A percentile compares a stretch with the other conserved stretches of the same genome.
Evolutionary conservation across 805 yeast genomes (phyloP).

Genomic region (Torulaspora indica): DNA sequence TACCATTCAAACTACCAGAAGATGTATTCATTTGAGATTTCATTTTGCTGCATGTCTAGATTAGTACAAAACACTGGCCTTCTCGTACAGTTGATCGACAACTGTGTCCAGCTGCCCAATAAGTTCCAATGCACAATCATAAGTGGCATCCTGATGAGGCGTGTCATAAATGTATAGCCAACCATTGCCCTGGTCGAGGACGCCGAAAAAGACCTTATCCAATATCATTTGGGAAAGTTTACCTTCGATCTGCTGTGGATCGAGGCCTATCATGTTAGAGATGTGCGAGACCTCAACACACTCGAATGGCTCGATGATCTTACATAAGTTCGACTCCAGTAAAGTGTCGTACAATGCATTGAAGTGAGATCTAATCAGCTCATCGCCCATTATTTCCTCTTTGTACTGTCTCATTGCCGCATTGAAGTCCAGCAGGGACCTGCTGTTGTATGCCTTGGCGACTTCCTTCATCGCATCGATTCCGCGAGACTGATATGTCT

Average conservation of each 20-base stretch:
- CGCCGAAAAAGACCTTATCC: slow-evolving; percentile 93
- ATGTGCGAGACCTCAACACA: slow-evolving; percentile 91
- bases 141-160: slow-evolving; percentile 82
- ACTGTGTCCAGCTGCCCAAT: slow-evolving; percentile 81
- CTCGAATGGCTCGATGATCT: slow-evolving; percentile 93
- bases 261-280: slow-evolving; percentile 82
- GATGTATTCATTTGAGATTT: slow-evolving; percentile 42
- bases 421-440: slow-evolving; percentile 89
- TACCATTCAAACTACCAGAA: slow-evolving; percentile 69
- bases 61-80: slow-evolving; percentile 79
- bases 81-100: slow-evolving; percentile 88
- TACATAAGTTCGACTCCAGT: slow-evolving; percentile 86
- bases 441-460: slow-evolving; percentile 80
- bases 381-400: slow-evolving; percentile 75
- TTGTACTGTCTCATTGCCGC: slow-evolving; percentile 67
- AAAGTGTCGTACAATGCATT: slow-evolving; percentile 88
- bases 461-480: slow-evolving; percentile 96
- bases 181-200: slow-evolving; percentile 96
- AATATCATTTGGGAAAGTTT: slow-evolving; percentile 94
- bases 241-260: slow-evolving; percentile 83
- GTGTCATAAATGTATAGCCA: slow-evolving; percentile 91
- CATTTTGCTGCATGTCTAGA: slow-evolving; percentile 1
- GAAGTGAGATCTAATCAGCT: slow-evolving; percentile 85
- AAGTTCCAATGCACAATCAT: slow-evolving; percentile 80
- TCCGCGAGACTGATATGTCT: slow-evolving; percentile 68